These are phyloP conservation scores for Escovopsis sp. DNA, from an alignment of 2,329 filamentous ascomycete genomes.

Conservation along the genomic window DNA sequence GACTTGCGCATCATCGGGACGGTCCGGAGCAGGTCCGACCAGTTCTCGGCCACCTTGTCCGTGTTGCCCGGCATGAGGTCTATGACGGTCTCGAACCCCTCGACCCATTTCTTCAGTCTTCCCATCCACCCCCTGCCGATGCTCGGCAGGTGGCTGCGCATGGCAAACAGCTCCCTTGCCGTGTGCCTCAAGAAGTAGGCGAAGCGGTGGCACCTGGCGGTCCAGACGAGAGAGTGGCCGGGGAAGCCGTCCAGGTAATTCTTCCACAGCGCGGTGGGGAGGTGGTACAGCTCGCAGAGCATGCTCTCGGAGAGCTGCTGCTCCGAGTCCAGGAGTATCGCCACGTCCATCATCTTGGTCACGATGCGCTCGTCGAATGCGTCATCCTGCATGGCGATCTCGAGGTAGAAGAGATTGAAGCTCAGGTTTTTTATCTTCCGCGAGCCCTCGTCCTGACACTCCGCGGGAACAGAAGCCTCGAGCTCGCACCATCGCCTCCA, in stretches of 20 bases:
- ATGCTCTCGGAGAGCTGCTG: slow-evolving; percentile 9
- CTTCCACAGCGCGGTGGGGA: slow-evolving; percentile 6
- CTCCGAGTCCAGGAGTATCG: slow-evolving; percentile 7
- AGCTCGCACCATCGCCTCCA: too few relatives aligned
- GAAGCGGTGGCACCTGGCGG: not conserved
- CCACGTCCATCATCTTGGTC: slow-evolving; percentile 8
- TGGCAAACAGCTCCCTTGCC: not conserved
- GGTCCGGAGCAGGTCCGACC: slow-evolving; percentile 11
- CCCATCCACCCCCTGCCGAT: slow-evolving; percentile 7
- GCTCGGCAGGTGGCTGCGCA: not conserved
- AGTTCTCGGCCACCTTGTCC: slow-evolving; percentile 4
- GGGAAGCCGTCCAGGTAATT: slow-evolving; percentile 4
- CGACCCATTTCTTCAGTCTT: slow-evolving; percentile 4
- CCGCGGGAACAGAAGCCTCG: too few relatives aligned
- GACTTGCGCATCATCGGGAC: slow-evolving; percentile 13
- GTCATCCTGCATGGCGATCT: not conserved
- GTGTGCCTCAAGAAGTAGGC: not conserved
- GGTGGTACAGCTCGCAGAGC: slow-evolving; percentile 12
- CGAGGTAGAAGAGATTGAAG: not conserved
- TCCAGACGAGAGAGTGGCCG: slow-evolving; percentile 5
- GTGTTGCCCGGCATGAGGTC: slow-evolving; percentile 5
- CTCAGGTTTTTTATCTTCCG: too few relatives aligned
- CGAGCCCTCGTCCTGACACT: too few relatives aligned
- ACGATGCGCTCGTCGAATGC: slow-evolving; percentile 7
- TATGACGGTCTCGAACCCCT: slow-evolving; percentile 6